Base-by-base conservation (phyloP, 805 yeast species). In the Monosporozyma aerobia region DNA sequence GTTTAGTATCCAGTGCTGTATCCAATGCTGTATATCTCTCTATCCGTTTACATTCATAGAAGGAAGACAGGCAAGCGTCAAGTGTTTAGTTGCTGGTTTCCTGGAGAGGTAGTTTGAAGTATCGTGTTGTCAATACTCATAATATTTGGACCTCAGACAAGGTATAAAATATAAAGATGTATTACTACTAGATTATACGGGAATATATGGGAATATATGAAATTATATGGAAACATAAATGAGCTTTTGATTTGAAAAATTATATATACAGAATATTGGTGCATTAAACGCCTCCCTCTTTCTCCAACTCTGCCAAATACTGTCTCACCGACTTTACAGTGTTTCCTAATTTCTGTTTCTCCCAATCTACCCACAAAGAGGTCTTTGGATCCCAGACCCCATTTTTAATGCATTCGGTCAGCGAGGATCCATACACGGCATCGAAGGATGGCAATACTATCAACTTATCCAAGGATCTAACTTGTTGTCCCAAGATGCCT, bases 281-380 rank as follows among this genome's bases (percentile, higher is more conserved):
- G 10, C 5, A n/a, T 1, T 23, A 14, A 23, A 5, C 23, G 5
- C 16, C 25, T 29, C 8, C 11, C 37, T 23, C 51, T 19, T 16
- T 45, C 32, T 22, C 32, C 46, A 40, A 40, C 3, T 9, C 41
- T 23, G 56, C 51, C 37, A 56, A 48, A 23, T 50, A 37, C 16
- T 54, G 37, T 32, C 54, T 47, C 37, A 61, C 54, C 27, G 59
- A 53, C 30, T 51, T 48, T 6, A 57, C 47, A 39, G 60, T 57
- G 37, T 59, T 62, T 1, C 72, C 72, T 51, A 64, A 50, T 16
- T 47, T 53, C 49, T 58, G 58, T 35, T 59, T 59, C 54, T 68
- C 72, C 72, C 72, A 68, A 49, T 68, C 72, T 7, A 68, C 65
- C 70, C 70, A 68, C 14, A 68, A 53, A 8, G 66, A 53, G 4